Percentiles rank a stretch among this genome's conserved stretches.
Evolutionary conservation across 805 yeast genomes (phyloP).

Genomic region (Deakozyma indianensis): DNA sequence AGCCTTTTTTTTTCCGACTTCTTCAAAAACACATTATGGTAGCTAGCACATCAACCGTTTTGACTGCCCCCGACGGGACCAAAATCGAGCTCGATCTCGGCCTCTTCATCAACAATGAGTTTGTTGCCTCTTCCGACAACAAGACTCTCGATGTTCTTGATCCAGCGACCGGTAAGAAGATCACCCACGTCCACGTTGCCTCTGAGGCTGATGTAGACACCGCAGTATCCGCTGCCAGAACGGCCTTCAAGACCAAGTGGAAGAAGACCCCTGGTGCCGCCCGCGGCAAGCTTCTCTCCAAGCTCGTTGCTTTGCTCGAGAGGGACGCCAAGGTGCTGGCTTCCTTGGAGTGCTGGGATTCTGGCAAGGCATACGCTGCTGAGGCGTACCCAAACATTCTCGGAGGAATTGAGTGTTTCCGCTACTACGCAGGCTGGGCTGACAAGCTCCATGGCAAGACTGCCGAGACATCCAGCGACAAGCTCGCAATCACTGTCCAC

Average conservation of each 20-base stretch:
- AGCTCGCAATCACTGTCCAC: slow-evolving; percentile 66
- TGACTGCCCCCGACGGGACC: slow-evolving; percentile 48
- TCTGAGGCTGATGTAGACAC: slow-evolving; percentile 58
- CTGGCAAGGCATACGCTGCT: slow-evolving; percentile 57
- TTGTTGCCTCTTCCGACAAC: slow-evolving; percentile 42
- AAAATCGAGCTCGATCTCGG: slow-evolving; percentile 65
- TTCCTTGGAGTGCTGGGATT: slow-evolving; percentile 71
- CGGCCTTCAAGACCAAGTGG: slow-evolving; percentile 65
- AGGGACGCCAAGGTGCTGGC: slow-evolving; percentile 58
- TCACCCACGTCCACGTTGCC: slow-evolving; percentile 57
- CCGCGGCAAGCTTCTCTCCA: slow-evolving; percentile 48
- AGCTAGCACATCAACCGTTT: slow-evolving; percentile 42
- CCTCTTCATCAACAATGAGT: slow-evolving; percentile 62
- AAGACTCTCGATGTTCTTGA: slow-evolving; percentile 45
- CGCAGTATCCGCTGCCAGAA: slow-evolving; percentile 73
- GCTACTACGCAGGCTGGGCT: slow-evolving; percentile 85
- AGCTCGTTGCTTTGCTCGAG: slow-evolving; percentile 69
- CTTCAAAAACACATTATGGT: too few species aligned
- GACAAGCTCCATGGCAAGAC: slow-evolving; percentile 71
- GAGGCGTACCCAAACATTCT: slow-evolving; percentile 66
- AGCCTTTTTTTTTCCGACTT: too few species aligned
- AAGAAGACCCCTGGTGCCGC: slow-evolving; percentile 50
- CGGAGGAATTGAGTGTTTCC: slow-evolving; percentile 51
- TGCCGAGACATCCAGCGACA: slow-evolving; percentile 59
- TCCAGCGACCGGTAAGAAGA: slow-evolving; percentile 59